Base-by-base conservation (phyloP, 2,329 filamentous ascomycete species). In the Aspergillus niger region DNA sequence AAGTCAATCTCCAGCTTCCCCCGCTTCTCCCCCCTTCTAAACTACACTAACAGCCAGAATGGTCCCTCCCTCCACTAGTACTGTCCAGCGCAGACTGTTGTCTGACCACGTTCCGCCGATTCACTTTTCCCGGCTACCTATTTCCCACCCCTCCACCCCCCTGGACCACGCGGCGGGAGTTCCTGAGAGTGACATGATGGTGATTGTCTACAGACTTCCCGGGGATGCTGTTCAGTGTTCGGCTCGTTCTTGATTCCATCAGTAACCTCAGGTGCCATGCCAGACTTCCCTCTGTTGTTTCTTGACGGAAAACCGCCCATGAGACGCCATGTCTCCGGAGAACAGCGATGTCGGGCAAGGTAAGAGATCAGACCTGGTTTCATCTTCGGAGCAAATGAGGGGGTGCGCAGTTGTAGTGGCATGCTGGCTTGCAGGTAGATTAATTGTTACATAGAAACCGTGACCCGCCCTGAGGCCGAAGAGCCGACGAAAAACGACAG, bases 251-350 rank as follows among this genome's bases (percentile, higher is more conserved):
- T 52, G 39, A 43, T 20, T 47, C 36, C 20, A 13, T 26, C 47
- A 36, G 43, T 43, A 20, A 36, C 30, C 28, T 11, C 49, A 50
- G 63, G 55, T 63, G 59, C 63, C 59, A 69, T 69, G 67, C 63
- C 39, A 57, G 58, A 50, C 36, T 49, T 20, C 20, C 51, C 43
- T 56, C 17, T 15, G 13, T 32, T 55, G 26, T 53, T 26, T 58
- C 47, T 54, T 41, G 53, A 62, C 8, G 44, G 57, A 44, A 48
- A 51, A 47, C 59, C 61, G 66, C 60, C 60, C 60, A 63, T 67
- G 69, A 70, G 64, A 63, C 68, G 64, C 61, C 59, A 74, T 74
- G 72, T 69, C 69, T 58, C 63, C 70, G 60, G 69, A 69, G 58
- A 67, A 64, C 55, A 66, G 69, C 59, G 63, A 70, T 56, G 62